Base-by-base conservation (phyloP, 306 rosid species). In the Lotus japonicus region DNA sequence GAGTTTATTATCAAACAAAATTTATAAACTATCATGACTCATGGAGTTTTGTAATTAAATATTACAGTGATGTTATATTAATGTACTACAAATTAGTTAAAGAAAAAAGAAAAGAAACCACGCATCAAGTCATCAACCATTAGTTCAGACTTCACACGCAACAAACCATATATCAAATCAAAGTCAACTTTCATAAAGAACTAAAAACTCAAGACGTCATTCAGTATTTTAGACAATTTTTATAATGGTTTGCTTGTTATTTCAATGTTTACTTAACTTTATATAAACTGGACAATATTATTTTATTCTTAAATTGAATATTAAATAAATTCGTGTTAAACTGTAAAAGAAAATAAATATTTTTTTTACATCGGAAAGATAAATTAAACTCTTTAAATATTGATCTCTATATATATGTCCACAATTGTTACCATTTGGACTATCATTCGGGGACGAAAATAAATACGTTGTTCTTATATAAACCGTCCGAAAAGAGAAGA, bases 181-280 rank as follows among this genome's bases (percentile, higher is more conserved):
- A 61, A 62, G 54, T 62, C 68, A 62, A 62, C 68, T 62, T 61
- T n/a, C 12, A 43, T 12, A 21, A 21, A 62, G 52, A 41, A 61
- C 18, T 17, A 38, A 16, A 38, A 41, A 11, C 6, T 35, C 38
- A 9, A 36, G 9, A 15, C 16, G 2, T 58, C 43, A 7, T 4
- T n/a, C n/a, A n/a, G 3, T 13, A 11, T 2, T 28, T 28, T 3
- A 59, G 49, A 17, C 19, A 9, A 17, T 1, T 10, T 9, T 39
- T 36, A 5, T 8, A 9, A 19, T 5, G 7, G 4, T n/a, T 60
- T 11, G 35, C 50, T 28, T 28, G 33, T 28, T 4, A 28, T 2
- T 28, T 28, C 33, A 2, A 28, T 28, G 33, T 28, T 28, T 28
- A 28, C 4, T 28, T 28, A 28, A 28, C 33, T 28, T 28, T 21